phyloP scores from a whole-genome alignment of 1,284 basidiomycete genomes.

The Caloboletus inedulis region DNA sequence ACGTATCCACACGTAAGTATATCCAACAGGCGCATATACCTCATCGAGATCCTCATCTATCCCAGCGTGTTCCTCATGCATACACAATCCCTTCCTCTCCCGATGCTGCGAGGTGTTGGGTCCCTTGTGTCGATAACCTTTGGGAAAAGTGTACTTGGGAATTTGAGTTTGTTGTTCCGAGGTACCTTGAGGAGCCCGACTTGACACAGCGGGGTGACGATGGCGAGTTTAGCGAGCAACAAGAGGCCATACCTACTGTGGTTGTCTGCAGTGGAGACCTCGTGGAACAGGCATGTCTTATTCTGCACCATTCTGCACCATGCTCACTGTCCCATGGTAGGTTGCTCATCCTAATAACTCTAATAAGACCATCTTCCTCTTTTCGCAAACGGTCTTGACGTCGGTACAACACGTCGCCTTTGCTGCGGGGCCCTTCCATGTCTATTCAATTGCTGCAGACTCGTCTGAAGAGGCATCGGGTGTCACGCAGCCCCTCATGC shows the following conservation, averaged over 20 bases:
- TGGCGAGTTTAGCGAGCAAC: conserved; percentile 49
- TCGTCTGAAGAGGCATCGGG: conserved; percentile 61
- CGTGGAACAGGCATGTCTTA: conserved; percentile 74
- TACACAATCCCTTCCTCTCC: conserved; percentile 89
- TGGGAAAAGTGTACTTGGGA: conserved; percentile 99
- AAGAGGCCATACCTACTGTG: conserved; percentile 70
- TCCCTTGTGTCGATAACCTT: conserved; percentile 92
- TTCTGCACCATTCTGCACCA: conserved; percentile 6
- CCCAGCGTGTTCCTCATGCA: conserved; percentile 86
- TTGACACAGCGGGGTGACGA: conserved; percentile 46
- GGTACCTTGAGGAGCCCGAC: conserved; percentile 71
- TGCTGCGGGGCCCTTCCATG: conserved; percentile 91
- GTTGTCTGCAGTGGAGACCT: conserved; percentile 95
- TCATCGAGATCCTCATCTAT: conserved; percentile 25
- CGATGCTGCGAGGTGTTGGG: conserved; percentile 93
- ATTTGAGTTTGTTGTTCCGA: conserved; percentile 92
- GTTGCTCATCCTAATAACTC: conserved; percentile 93
- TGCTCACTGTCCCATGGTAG: conserved; percentile 40
- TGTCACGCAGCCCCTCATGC: conserved; percentile 79
- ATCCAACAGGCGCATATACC: conserved; percentile 3
- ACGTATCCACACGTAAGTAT: conserved; percentile 78
- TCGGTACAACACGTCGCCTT: conserved; percentile 96
- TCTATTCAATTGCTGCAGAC: conserved; percentile 69
- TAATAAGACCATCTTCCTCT: conserved; percentile 93
- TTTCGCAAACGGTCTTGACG: conserved; percentile 83